phyloP scores from a whole-genome alignment of 345 rosid genomes.

The Microcos paniculata region DNA sequence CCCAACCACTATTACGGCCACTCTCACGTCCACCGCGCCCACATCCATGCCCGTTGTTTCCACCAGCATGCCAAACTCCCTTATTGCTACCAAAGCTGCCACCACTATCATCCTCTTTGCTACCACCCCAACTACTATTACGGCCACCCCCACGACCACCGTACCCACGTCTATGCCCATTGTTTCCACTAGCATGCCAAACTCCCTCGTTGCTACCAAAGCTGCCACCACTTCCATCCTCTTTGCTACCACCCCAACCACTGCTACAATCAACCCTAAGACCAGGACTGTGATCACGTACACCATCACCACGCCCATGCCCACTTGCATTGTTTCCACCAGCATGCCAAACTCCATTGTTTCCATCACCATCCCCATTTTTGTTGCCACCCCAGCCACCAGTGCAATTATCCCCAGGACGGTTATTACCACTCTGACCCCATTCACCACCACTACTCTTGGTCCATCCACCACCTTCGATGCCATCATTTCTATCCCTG shows the following conservation, averaged over 20 bases:
- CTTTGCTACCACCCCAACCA: background rate
- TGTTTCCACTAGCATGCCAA: background rate
- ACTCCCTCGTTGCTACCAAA: background rate
- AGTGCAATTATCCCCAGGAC: constrained; percentile 39
- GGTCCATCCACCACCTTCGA: background rate
- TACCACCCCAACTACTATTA: constrained; percentile 52
- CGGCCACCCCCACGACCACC: constrained; percentile 21
- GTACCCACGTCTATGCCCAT: background rate
- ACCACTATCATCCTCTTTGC: background rate
- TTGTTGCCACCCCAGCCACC: constrained; percentile 53
- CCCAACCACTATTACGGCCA: background rate
- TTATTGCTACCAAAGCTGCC: background rate
- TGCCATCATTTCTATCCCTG: background rate
- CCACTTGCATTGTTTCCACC: constrained; percentile 20
- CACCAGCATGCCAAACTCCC: background rate
- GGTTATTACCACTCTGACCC: constrained; percentile 36
- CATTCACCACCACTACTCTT: background rate
- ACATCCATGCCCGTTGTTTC: constrained; percentile 19
- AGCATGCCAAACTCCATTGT: background rate
- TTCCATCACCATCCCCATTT: background rate
- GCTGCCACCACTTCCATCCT: background rate
- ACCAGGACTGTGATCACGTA: background rate
- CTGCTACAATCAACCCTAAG: background rate
- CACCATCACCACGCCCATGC: background rate
- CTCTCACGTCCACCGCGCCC: background rate